Conservation (phyloP, 768 basidiomycete species). For the Gyrodon lividus region DNA sequence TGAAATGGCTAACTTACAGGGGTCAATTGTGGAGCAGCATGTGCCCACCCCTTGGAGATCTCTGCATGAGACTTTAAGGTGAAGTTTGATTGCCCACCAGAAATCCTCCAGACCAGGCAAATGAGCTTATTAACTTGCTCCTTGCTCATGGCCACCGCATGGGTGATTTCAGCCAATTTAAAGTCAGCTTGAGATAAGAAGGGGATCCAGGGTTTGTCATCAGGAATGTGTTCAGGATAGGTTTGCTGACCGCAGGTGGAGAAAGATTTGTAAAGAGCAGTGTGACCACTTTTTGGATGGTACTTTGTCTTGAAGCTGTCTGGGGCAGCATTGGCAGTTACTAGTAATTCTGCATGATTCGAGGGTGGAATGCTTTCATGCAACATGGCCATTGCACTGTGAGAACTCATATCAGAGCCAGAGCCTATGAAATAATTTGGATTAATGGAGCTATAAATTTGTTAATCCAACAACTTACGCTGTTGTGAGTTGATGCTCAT, state of each 20-base stretch:
- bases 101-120: not conserved
- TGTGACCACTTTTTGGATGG: not conserved
- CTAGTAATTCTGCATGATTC: not conserved
- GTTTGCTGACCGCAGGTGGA: not conserved
- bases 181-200: constrained; percentile 6
- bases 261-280: not conserved
- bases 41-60: not conserved
- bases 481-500: not conserved
- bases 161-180: constrained; percentile 9
- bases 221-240: not conserved
- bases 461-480: not conserved
- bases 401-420: not conserved
- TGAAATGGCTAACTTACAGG: not conserved
- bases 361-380: not conserved
- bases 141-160: constrained; percentile 3
- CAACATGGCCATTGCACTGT: not conserved
- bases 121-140: not conserved
- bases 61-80: constrained; percentile 1
- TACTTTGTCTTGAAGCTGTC: constrained; percentile 9
- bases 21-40: not conserved
- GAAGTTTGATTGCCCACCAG: constrained; percentile 4
- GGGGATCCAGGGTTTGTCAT: constrained; percentile 2
- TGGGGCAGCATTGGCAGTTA: not conserved
- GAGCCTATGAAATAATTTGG: not conserved
- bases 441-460: not conserved